Percentiles rank a stretch among this genome's conserved stretches.
phyloP scores from a whole-genome alignment of 2,329 filamentous ascomycete genomes.

The Phialemoniopsis sp. region DNA sequence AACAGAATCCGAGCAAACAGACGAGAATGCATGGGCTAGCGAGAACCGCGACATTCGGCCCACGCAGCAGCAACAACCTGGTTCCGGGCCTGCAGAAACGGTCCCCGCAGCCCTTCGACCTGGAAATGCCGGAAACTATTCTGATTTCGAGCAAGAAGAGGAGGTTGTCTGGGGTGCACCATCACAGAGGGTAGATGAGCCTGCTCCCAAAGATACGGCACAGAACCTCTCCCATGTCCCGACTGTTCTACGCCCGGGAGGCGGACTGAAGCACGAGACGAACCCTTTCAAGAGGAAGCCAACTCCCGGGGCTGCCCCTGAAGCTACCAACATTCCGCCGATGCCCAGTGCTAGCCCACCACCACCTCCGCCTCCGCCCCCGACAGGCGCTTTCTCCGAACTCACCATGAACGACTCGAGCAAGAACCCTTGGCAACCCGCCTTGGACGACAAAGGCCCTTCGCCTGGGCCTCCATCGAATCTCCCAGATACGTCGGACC shows the following conservation, averaged over 20 bases:
- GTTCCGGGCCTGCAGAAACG: constrained; percentile 5
- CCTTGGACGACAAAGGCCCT: constrained; percentile 20
- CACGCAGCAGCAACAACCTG: constrained; percentile 4
- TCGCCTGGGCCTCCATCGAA: constrained; percentile 3
- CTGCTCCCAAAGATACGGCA: constrained; percentile 7
- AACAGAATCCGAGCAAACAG: constrained; percentile 23
- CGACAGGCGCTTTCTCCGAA: constrained; percentile 33
- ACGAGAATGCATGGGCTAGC: constrained; percentile 26
- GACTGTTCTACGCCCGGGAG: constrained; percentile 22
- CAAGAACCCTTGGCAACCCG: constrained; percentile 41
- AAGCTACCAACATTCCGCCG: constrained; percentile 6
- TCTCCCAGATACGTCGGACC: constrained; percentile 17
- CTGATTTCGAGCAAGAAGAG: constrained; percentile 22
- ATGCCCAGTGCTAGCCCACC: constrained; percentile 10
- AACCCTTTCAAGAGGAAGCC: constrained; percentile 53
- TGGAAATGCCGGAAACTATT: constrained; percentile 16
- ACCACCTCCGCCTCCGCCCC: constrained; percentile 15
- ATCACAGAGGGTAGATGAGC: constrained; percentile 6
- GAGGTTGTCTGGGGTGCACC: constrained; percentile 28
- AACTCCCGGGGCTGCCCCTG: constrained; percentile 10
- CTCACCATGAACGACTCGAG: constrained; percentile 35
- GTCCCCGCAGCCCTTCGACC: constrained; percentile 27
- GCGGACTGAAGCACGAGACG: constrained; percentile 26
- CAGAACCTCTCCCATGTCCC: constrained; percentile 20
- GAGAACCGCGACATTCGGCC: constrained; percentile 2